Conservation (phyloP, 441 rosid genomes). For the Erodium texanum region DNA sequence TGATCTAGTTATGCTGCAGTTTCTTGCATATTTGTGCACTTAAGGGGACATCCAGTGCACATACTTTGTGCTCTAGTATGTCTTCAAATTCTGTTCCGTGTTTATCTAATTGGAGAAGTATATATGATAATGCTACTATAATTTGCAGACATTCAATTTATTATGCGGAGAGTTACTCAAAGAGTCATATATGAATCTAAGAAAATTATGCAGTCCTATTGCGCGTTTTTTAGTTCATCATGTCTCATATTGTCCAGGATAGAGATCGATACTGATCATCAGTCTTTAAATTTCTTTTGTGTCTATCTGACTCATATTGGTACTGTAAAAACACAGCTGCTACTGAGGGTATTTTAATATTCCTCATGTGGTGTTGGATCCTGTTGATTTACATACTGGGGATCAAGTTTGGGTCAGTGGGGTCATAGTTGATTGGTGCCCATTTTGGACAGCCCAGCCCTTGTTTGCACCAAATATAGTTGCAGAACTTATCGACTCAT, state of each 20-base stretch:
- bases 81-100: too few species aligned
- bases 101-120: too few species aligned
- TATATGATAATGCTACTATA: too few species aligned
- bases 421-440: not conserved
- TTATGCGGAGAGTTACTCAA: not conserved
- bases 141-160: too few species aligned
- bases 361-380: not conserved
- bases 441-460: not conserved
- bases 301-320: not conserved
- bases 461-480: not conserved
- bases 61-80: too few species aligned
- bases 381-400: not conserved
- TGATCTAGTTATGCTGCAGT: not conserved
- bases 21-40: not conserved
- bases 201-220: not conserved
- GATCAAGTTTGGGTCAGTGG: not conserved
- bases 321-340: not conserved
- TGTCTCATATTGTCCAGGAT: not conserved
- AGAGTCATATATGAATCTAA: not conserved
- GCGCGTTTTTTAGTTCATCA: not conserved
- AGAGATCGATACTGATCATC: not conserved
- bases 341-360: not conserved
- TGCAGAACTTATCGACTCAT: slow-evolving; percentile 1
- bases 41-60: not conserved
- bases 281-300: not conserved